A percentile compares a stretch with the other conserved stretches of the same genome.
phyloP scores from a whole-genome alignment of 192 early-diverging fungal species.

The Coemansia sp. region DNA sequence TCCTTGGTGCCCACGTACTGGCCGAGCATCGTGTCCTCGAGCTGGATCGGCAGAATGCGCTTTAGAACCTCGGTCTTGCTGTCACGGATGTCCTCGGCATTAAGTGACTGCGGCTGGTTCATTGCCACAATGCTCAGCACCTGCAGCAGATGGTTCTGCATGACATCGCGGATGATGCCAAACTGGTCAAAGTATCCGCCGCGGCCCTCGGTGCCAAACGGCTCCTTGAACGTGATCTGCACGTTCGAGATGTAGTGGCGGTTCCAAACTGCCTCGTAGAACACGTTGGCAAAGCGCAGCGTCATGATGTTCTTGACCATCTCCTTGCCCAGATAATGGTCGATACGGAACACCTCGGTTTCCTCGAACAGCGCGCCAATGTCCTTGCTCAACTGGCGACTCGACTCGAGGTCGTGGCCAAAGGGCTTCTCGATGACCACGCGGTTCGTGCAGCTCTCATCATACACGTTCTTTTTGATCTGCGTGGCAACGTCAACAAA shows the following conservation, averaged over 20 bases:
- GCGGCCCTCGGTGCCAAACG: constrained; percentile 91
- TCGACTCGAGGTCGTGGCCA: constrained; percentile 82
- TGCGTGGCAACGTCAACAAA: constrained; percentile 79
- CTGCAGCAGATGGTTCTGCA: constrained; percentile 91
- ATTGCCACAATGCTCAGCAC: constrained; percentile 89
- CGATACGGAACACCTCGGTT: constrained; percentile 93
- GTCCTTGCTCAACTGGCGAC: constrained; percentile 61
- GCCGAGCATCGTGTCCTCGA: constrained; percentile 81
- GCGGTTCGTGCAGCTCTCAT: constrained; percentile 62
- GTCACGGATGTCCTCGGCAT: constrained; percentile 86
- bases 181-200: constrained; percentile 98
- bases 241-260: constrained; percentile 80
- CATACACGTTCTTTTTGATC: constrained; percentile 69
- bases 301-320: constrained; percentile 97
- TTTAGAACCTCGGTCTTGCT: constrained; percentile 89
- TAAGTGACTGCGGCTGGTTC: constrained; percentile 82
- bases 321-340: constrained; percentile 97
- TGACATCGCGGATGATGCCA: constrained; percentile 95
- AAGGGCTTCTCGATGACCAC: constrained; percentile 96
- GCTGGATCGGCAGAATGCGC: constrained; percentile 66
- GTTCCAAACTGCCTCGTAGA: constrained; percentile 90
- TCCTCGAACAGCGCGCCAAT: constrained; percentile 76
- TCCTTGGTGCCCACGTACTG: constrained; percentile 81
- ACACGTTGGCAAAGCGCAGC: constrained; percentile 86
- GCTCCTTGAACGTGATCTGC: constrained; percentile 96